A percentile compares a stretch with the other conserved stretches of the same genome.
phyloP scores from a whole-genome alignment of 305 asterid genomes.

The Fraxinus angustifolia region DNA sequence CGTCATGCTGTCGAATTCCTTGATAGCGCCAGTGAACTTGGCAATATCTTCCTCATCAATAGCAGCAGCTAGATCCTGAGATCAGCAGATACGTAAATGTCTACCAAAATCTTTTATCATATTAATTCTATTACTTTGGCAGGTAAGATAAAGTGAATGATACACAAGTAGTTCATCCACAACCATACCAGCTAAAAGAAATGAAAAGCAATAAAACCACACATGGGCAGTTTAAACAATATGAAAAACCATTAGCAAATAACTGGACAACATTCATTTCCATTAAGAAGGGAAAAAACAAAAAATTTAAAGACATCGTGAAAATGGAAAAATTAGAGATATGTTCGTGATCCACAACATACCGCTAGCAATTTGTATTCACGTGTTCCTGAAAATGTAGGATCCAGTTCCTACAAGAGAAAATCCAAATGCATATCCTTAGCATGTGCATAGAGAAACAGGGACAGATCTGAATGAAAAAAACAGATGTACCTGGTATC shows the following conservation, averaged over 20 bases:
- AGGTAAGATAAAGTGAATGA: conserved; percentile 4
- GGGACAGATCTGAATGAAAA: conserved; percentile 14
- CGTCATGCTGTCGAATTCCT: conserved; percentile 59
- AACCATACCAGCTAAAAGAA: background rate
- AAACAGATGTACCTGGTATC: conserved; percentile 52
- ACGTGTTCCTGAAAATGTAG: conserved; percentile 61
- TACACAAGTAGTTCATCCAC: conserved; percentile 12
- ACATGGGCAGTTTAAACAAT: background rate
- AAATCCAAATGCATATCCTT: conserved; percentile 13
- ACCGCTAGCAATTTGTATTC: conserved; percentile 58
- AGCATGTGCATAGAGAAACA: conserved; percentile 5
- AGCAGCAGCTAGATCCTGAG: conserved; percentile 49
- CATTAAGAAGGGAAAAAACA: background rate
- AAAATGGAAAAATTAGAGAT: background rate
- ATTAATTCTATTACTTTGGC: background rate
- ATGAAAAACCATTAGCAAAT: background rate
- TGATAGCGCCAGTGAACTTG: conserved; percentile 53
- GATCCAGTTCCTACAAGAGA: conserved; percentile 49
- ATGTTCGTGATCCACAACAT: conserved; percentile 26
- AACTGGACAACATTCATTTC: background rate
- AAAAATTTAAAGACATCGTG: background rate
- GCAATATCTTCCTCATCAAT: conserved; percentile 60
- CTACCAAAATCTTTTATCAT: conserved; percentile 8
- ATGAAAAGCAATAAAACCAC: background rate
- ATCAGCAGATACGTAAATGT: conserved; percentile 16